phyloP scores from a whole-genome alignment of 331 rosid genomes.

The Prunus yedoensis region DNA sequence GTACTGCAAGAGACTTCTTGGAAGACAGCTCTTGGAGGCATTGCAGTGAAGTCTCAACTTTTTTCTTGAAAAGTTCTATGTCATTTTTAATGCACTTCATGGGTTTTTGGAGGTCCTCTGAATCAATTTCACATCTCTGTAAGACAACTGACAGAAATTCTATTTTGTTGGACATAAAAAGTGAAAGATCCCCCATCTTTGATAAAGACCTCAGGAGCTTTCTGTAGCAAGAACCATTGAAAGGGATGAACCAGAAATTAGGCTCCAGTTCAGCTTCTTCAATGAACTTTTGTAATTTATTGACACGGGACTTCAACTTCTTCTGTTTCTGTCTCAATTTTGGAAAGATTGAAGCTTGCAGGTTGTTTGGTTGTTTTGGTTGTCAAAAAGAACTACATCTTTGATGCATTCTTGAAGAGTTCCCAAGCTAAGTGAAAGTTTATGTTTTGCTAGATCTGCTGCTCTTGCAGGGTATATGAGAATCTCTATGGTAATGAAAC shows the following conservation, averaged over 20 bases:
- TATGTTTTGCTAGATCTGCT: constrained; percentile 44
- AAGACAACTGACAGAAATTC: constrained; percentile 21
- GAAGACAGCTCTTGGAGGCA: constrained; percentile 33
- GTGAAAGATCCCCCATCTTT: constrained; percentile 40
- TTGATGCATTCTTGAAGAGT: constrained; percentile 42
- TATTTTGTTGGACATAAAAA: constrained; percentile 45
- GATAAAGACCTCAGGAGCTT: constrained; percentile 54
- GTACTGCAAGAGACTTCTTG: constrained; percentile 39
- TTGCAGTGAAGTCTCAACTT: constrained; percentile 36
- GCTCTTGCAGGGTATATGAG: constrained; percentile 56
- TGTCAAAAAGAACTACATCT: constrained; percentile 11
- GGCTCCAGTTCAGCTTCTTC: constrained; percentile 72
- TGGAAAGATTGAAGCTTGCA: constrained; percentile 22
- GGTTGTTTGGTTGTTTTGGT: not conserved
- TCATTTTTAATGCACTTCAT: constrained; percentile 28
- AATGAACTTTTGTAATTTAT: constrained; percentile 40
- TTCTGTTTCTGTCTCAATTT: constrained; percentile 31
- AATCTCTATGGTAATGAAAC: constrained; percentile 59
- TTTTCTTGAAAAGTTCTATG: constrained; percentile 43
- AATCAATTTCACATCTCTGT: constrained; percentile 17
- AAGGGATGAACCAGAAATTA: constrained; percentile 71
- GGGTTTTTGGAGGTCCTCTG: constrained; percentile 27
- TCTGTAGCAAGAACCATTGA: constrained; percentile 41
- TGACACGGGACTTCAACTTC: constrained; percentile 36
- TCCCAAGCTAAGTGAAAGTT: constrained; percentile 43